A percentile compares a stretch with the other conserved stretches of the same genome.
phyloP scores from a whole-genome alignment of 805 yeast species.

The Sporopachydermia lactativora region DNA sequence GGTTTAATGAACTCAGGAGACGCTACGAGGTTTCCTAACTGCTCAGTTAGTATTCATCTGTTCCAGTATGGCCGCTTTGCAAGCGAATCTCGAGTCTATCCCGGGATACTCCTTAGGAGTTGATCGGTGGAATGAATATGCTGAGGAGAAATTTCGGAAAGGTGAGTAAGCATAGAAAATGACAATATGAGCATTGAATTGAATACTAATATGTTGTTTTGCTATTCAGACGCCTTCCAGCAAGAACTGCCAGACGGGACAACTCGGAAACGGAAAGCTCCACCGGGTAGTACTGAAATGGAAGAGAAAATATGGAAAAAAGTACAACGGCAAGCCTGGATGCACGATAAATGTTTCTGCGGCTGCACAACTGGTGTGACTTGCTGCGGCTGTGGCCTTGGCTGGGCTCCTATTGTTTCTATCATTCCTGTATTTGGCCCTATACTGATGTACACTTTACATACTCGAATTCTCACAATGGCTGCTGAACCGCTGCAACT shows the following conservation, averaged over 20 bases:
- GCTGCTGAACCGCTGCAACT: slow-evolving; percentile 44
- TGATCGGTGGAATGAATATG: slow-evolving; percentile 51
- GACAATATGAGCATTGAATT: neutral
- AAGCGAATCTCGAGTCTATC: slow-evolving; percentile 26
- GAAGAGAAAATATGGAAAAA: slow-evolving; percentile 60
- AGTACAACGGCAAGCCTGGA: slow-evolving; percentile 73
- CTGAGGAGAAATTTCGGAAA: slow-evolving; percentile 48
- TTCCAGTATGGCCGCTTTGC: neutral
- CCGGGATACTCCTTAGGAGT: slow-evolving; percentile 46
- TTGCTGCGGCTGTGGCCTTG: slow-evolving; percentile 52
- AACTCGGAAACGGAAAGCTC: slow-evolving; percentile 42
- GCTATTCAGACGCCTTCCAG: slow-evolving; percentile 40
- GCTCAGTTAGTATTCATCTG: too few relatives aligned
- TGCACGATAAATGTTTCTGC: slow-evolving; percentile 68
- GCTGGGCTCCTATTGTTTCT: slow-evolving; percentile 60
- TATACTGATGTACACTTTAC: slow-evolving; percentile 61
- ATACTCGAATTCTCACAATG: slow-evolving; percentile 45
- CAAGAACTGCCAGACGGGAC: slow-evolving; percentile 36
- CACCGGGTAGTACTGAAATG: slow-evolving; percentile 38
- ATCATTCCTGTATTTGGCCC: slow-evolving; percentile 83
- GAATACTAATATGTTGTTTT: slow-evolving; percentile 2
- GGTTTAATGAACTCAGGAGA: too few relatives aligned
- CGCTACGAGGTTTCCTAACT: too few relatives aligned
- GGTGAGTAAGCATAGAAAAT: slow-evolving; percentile 12
- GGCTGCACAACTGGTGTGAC: slow-evolving; percentile 49